These are phyloP conservation scores for Ophiosphaerella herpotricha DNA, from an alignment of 2,329 filamentous ascomycete genomes.

Conservation along the genomic window DNA sequence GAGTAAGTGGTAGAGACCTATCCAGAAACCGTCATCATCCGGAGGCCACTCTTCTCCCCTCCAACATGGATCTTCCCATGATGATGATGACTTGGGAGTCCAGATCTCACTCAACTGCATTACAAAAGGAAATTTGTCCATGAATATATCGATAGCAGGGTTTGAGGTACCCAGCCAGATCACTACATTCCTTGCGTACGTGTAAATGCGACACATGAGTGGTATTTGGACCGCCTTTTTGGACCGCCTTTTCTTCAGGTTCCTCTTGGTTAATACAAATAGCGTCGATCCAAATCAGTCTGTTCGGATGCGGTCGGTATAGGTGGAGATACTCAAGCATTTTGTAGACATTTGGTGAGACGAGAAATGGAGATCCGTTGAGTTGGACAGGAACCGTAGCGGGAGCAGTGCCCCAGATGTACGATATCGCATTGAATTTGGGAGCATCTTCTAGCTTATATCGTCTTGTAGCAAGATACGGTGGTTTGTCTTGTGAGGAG, in stretches of 20 bases:
- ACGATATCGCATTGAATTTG: conserved; percentile 7
- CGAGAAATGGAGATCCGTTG: background rate
- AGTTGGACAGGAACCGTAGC: background rate
- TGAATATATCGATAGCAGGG: background rate
- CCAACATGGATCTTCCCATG: background rate
- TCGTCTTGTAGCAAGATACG: too few species aligned
- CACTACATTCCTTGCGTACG: conserved; percentile 1
- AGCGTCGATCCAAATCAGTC: conserved; percentile 5
- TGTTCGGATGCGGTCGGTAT: background rate
- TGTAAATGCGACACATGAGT: conserved; percentile 3
- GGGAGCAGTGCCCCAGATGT: conserved; percentile 7
- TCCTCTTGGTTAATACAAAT: conserved; percentile 3
- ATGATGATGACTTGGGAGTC: background rate
- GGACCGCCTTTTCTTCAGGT: conserved; percentile 2
- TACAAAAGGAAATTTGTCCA: background rate
- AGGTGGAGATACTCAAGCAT: conserved; percentile 4
- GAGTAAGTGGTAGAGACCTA: background rate
- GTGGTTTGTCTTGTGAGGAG: too few species aligned
- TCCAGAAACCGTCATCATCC: conserved; percentile 5
- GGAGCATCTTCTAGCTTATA: background rate
- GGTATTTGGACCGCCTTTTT: conserved; percentile 8
- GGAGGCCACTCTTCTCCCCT: background rate
- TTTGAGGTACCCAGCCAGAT: background rate
- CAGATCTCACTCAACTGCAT: background rate
- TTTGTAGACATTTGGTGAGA: conserved; percentile 1